Conservation (phyloP, 1,284 basidiomycete species). For the Moesziomyces sp. region DNA sequence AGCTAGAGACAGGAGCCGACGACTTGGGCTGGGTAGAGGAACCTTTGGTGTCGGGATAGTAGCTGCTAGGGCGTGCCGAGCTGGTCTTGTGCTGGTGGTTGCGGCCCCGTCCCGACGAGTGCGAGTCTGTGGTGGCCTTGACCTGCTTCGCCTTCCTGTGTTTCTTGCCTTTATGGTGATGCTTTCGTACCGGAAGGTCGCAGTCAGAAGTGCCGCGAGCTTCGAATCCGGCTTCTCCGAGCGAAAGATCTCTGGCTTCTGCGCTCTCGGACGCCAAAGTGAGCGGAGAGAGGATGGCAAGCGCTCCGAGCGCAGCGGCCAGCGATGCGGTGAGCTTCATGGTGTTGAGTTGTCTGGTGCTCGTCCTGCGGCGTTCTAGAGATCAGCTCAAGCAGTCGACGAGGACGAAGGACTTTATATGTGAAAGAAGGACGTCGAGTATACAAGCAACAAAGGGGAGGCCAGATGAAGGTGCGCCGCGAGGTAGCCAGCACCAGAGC, state of each 20-base stretch:
- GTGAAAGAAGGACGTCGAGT: neutral
- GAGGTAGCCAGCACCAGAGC: neutral
- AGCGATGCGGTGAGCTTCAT: constrained; percentile 21
- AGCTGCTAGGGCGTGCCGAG: constrained; percentile 4
- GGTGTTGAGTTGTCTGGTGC: neutral
- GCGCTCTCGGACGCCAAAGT: neutral
- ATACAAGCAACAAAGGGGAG: neutral
- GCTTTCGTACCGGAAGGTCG: constrained; percentile 4
- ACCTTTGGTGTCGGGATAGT: neutral
- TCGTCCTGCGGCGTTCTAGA: too few species aligned
- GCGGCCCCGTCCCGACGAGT: constrained; percentile 3
- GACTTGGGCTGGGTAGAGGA: neutral
- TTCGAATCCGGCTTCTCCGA: constrained; percentile 1
- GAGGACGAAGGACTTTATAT: neutral
- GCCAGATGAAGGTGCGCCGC: neutral
- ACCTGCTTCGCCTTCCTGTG: constrained; percentile 10
- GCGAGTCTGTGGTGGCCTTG: neutral
- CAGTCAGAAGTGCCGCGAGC: neutral
- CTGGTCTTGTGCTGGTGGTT: constrained; percentile 2
- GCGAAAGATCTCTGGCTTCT: constrained; percentile 1
- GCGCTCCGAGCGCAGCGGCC: constrained; percentile 15
- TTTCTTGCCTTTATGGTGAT: constrained; percentile 23
- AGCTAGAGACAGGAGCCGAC: neutral
- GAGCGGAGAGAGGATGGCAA: constrained; percentile 24
- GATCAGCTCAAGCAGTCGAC: too few species aligned